Percentiles rank a stretch among this genome's conserved stretches.
These are phyloP conservation scores for Anacardium occidentale DNA, from an alignment of 345 rosid species.

Conservation along the genomic window DNA sequence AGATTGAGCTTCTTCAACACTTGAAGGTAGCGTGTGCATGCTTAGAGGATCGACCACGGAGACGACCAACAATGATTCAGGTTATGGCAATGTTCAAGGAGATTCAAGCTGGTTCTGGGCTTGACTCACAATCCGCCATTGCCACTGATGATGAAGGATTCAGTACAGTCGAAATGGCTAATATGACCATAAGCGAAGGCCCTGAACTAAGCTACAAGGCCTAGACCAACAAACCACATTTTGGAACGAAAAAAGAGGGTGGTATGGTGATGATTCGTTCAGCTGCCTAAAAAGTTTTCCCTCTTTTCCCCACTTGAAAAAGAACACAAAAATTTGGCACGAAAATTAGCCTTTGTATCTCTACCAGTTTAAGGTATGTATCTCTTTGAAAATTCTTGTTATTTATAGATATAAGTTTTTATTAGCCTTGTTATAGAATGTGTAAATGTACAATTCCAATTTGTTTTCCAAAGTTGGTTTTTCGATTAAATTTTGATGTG, in stretches of 20 bases:
- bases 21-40: slow-evolving; percentile 73
- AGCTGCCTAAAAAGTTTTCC: slow-evolving; percentile 32
- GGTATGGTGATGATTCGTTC: slow-evolving; percentile 19
- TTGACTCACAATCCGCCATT: slow-evolving; percentile 73
- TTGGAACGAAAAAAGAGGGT: slow-evolving; percentile 21
- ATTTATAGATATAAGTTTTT: slow-evolving; percentile 38
- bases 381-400: slow-evolving; percentile 28
- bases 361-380: slow-evolving; percentile 46
- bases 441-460: slow-evolving; percentile 37
- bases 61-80: slow-evolving; percentile 76
- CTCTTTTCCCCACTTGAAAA: slow-evolving; percentile 22
- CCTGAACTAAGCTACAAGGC: slow-evolving; percentile 50
- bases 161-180: slow-evolving; percentile 55
- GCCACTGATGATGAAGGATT: slow-evolving; percentile 68
- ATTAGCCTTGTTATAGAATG: slow-evolving; percentile 32
- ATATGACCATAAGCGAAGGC: slow-evolving; percentile 80
- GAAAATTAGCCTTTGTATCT: slow-evolving; percentile 26
- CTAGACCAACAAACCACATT: background rate
- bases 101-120: slow-evolving; percentile 74
- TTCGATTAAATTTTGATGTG: background rate
- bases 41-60: slow-evolving; percentile 69
- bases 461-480: slow-evolving; percentile 14
- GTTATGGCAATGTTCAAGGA: slow-evolving; percentile 79
- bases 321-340: background rate
- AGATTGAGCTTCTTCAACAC: slow-evolving; percentile 77